Evolutionary conservation across 2,329 filamentous ascomycete genomes (phyloP).

Genomic region (Sarocladiaceae sp.): DNA sequence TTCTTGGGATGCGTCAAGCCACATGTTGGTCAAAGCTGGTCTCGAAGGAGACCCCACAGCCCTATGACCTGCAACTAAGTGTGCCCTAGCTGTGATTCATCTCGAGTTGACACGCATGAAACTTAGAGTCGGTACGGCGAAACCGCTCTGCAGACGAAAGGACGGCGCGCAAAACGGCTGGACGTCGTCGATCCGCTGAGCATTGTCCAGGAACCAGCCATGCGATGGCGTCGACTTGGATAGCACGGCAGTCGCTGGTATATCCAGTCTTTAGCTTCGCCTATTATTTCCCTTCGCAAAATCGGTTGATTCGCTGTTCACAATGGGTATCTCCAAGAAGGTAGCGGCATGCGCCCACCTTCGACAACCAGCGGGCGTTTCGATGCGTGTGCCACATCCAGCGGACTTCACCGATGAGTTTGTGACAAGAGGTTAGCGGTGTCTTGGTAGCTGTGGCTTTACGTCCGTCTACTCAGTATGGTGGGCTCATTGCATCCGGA

Average conservation of each 20-base stretch:
- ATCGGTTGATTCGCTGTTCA: neutral
- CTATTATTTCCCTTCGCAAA: neutral
- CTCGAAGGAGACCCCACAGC: neutral
- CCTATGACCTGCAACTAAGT: neutral
- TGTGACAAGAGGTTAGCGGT: neutral
- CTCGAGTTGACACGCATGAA: neutral
- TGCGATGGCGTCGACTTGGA: too few relatives aligned
- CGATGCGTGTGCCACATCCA: too few relatives aligned
- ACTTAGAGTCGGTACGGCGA: neutral
- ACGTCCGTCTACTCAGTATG: neutral
- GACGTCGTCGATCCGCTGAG: neutral
- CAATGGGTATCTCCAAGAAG: neutral
- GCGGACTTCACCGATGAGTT: too few relatives aligned
- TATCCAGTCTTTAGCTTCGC: neutral
- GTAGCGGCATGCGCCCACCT: neutral
- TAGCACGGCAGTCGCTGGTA: too few relatives aligned
- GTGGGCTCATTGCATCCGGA: neutral
- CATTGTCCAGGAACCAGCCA: neutral
- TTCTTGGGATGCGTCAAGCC: neutral
- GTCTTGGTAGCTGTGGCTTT: neutral
- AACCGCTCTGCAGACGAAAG: conserved; percentile 5
- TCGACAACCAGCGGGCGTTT: neutral
- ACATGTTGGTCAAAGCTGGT: neutral
- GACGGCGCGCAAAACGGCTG: neutral
- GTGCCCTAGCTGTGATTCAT: neutral